Percentiles rank a stretch among this genome's conserved stretches.
phyloP scores from a whole-genome alignment of 164 flowering plant genomes.

The Tinospora cordifolia region DNA sequence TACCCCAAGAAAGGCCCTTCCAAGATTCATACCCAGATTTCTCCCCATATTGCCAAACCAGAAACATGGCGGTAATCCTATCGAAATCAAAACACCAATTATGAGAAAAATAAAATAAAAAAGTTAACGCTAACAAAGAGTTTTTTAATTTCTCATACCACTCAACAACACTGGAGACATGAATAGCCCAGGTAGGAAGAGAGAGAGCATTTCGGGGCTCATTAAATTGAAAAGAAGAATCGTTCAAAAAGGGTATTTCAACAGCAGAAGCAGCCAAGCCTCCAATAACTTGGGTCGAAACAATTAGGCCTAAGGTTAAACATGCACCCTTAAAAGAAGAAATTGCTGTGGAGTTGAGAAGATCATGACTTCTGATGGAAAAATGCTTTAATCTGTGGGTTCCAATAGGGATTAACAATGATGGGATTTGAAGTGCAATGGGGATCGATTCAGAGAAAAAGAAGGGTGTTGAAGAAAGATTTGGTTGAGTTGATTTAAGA shows the following conservation, averaged over 20 bases:
- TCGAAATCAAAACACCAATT: slow-evolving; percentile 5
- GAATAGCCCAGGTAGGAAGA: slow-evolving; percentile 90
- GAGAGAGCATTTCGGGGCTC: slow-evolving; percentile 92
- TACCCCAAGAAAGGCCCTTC: slow-evolving; percentile 99
- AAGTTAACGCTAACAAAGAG: neutral
- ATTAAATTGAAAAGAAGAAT: slow-evolving; percentile 28
- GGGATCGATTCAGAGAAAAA: neutral
- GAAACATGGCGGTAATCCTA: slow-evolving; percentile 83
- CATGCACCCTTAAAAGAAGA: slow-evolving; percentile 36
- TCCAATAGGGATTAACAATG: slow-evolving; percentile 3
- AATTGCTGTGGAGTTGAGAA: neutral
- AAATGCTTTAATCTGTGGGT: neutral
- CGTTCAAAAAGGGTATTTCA: slow-evolving; percentile 26
- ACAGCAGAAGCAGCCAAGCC: slow-evolving; percentile 41
- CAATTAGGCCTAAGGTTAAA: slow-evolving; percentile 20
- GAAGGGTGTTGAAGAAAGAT: neutral
- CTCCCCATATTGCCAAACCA: slow-evolving; percentile 96
- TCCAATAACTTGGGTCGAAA: slow-evolving; percentile 1
- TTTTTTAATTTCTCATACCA: slow-evolving; percentile 36
- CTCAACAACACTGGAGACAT: slow-evolving; percentile 90
- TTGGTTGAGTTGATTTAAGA: neutral
- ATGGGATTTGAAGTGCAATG: slow-evolving; percentile 2
- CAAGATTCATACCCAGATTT: slow-evolving; percentile 72
- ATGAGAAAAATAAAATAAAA: neutral
- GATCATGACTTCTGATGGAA: neutral